Base-by-base conservation (phyloP, 805 yeast genomes). In the Sugiyamaella smithiae region DNA sequence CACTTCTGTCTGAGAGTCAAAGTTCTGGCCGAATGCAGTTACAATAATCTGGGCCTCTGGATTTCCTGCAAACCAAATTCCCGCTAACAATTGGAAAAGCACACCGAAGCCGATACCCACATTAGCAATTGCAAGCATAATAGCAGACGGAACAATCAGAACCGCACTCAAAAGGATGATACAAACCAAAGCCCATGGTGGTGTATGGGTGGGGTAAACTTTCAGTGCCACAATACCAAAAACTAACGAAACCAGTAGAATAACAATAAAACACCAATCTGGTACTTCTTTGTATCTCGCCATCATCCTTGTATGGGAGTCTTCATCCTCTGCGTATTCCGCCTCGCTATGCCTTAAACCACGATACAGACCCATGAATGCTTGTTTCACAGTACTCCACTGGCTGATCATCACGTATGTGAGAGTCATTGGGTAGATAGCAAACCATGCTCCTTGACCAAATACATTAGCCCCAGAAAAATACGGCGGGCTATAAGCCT, bases 401-500 rank as follows among this genome's bases (percentile, higher is more conserved):
- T 51, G 46, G 11, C 36, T 31, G 7, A 62, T 25, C 14, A 56
- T 31, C 16, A 58, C 42, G 58, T 77, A 78, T 0, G 75, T 59
- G 19, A 81, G 72, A 16, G 78, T 71, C 55, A 80, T 74, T 2
- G 85, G 83, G 55, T 78, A 79, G 40, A 77, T 61, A 29, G 76
- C 75, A 62, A 79, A 80, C 57, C 68, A 73, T 0, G 81, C 75
- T 19, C 85, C 85, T 57, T 80, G 80, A 17, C 70, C 60, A 5
- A 56, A 50, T 42, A 55, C 43, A 31, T 35, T 41, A 17, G 56
- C 86, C 4, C 88, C 86, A 24, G 79, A 60, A 58, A 79, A 81
- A 63, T 74, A 82, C 6, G 88, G 88, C 5, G 87, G 85, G 1
- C 87, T 82, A 66, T 84, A 83, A 5, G 64, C 62, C 57, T 76